Conservation (phyloP, 2,329 filamentous ascomycete species). For the Pseudopyrenochaeta lycopersici region DNA sequence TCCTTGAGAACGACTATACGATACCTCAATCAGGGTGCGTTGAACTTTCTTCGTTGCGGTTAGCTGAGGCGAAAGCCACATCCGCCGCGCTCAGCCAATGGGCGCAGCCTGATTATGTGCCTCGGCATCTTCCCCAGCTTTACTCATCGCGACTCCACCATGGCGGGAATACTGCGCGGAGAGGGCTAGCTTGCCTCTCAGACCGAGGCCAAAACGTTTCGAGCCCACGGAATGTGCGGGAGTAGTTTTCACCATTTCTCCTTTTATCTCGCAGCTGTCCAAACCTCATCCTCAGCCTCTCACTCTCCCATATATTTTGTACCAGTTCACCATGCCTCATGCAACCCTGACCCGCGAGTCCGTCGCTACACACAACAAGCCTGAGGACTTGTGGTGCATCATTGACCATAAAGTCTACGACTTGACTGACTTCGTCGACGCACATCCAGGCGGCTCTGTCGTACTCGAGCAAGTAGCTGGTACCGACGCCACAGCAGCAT, state of each 20-base stretch:
- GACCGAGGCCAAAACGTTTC: slow-evolving; percentile 27
- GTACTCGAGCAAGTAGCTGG: slow-evolving; percentile 84
- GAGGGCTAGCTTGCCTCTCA: slow-evolving; percentile 21
- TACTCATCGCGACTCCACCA: slow-evolving; percentile 18
- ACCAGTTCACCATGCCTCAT: slow-evolving; percentile 38
- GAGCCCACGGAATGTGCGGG: slow-evolving; percentile 12
- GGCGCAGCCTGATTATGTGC: slow-evolving; percentile 15
- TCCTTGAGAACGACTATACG: too few species aligned
- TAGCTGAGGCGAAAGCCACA: too few species aligned
- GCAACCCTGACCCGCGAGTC: slow-evolving; percentile 60
- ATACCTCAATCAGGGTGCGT: too few species aligned
- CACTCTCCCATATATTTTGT: neutral
- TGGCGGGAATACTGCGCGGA: slow-evolving; percentile 20
- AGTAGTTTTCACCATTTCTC: slow-evolving; percentile 1
- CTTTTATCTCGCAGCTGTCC: slow-evolving; percentile 2
- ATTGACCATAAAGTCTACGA: slow-evolving; percentile 90
- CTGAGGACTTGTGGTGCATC: slow-evolving; percentile 82
- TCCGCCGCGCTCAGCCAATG: slow-evolving; percentile 2
- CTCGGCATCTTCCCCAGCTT: slow-evolving; percentile 33
- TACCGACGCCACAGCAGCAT: slow-evolving; percentile 80
- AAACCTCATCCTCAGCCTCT: neutral
- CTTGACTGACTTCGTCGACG: slow-evolving; percentile 83
- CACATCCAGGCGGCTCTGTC: slow-evolving; percentile 82
- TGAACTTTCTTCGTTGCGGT: too few species aligned
- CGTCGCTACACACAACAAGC: slow-evolving; percentile 78